These are phyloP conservation scores for Penicillium simplicissimum DNA, from an alignment of 495 filamentous ascomycete species.

Conservation along the genomic window DNA sequence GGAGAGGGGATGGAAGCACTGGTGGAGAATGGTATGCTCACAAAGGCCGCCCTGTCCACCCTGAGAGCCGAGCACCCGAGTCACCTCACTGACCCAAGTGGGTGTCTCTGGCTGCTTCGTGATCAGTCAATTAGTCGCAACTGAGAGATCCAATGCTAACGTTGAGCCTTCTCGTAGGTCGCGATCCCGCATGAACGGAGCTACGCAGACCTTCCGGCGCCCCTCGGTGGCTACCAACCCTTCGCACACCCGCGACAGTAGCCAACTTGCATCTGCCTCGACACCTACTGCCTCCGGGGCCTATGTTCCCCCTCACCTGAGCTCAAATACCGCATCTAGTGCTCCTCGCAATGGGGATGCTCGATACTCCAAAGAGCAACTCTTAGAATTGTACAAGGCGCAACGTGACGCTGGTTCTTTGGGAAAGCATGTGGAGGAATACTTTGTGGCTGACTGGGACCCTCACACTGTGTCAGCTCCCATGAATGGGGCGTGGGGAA, in stretches of 20 bases:
- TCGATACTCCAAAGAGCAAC: slow-evolving; percentile 80
- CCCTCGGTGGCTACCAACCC: slow-evolving; percentile 68
- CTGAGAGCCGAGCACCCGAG: not conserved
- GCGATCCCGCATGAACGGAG: slow-evolving; percentile 71
- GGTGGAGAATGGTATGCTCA: slow-evolving; percentile 58
- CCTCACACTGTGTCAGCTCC: slow-evolving; percentile 65
- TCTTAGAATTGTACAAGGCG: slow-evolving; percentile 71
- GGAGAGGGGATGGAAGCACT: slow-evolving; percentile 55
- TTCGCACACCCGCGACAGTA: slow-evolving; percentile 51
- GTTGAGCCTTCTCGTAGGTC: slow-evolving; percentile 47
- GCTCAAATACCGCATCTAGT: slow-evolving; percentile 48
- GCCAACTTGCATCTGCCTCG: slow-evolving; percentile 49
- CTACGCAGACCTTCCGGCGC: slow-evolving; percentile 83
- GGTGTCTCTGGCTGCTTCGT: not conserved
- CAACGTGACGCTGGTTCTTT: slow-evolving; percentile 59
- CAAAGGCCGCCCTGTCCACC: slow-evolving; percentile 16
- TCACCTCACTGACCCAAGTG: not conserved
- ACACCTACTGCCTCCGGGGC: slow-evolving; percentile 51
- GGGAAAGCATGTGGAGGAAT: slow-evolving; percentile 63
- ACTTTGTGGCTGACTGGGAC: slow-evolving; percentile 76
- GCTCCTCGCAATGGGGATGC: slow-evolving; percentile 59
- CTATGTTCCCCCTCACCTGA: slow-evolving; percentile 63
- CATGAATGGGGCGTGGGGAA: slow-evolving; percentile 71
- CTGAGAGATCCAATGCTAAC: slow-evolving; percentile 25
- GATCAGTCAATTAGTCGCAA: slow-evolving; percentile 10